Conservation (phyloP, 148 eudicot species). For the Dianthus caryophyllus region DNA sequence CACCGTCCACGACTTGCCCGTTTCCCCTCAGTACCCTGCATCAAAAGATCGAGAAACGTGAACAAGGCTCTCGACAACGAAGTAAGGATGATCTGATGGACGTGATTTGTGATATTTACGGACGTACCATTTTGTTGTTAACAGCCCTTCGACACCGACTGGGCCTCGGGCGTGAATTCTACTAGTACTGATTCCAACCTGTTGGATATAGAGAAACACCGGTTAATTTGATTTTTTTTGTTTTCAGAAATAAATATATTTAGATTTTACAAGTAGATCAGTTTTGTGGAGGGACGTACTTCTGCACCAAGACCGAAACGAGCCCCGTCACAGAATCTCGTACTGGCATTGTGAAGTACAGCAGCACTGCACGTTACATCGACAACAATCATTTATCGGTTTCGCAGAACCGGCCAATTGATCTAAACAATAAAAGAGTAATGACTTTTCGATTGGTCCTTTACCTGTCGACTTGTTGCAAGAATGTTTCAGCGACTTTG, state of each 20-base stretch:
- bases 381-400: not conserved
- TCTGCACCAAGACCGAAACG: conserved; percentile 98
- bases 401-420: too few relatives aligned
- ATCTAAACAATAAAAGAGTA: not conserved
- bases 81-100: too few relatives aligned
- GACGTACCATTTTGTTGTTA: conserved; percentile 86
- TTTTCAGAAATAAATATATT: not conserved
- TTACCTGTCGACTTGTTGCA: conserved; percentile 93
- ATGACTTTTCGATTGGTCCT: not conserved
- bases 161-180: conserved; percentile 99
- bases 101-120: too few relatives aligned
- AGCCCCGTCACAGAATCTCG: conserved; percentile 92
- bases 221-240: too few relatives aligned
- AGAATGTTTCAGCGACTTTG: conserved; percentile 61
- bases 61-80: not conserved
- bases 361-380: conserved; percentile 70
- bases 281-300: conserved; percentile 31
- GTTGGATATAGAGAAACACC: conserved; percentile 17
- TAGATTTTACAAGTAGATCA: not conserved
- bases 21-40: conserved; percentile 80
- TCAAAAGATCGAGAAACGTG: not conserved
- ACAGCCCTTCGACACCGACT: conserved; percentile 93
- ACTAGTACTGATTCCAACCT: conserved; percentile 99
- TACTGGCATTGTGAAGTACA: conserved; percentile 93
- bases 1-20: conserved; percentile 81